Conservation (phyloP, 106 monocot genomes). For the Ottelia alismoides region DNA sequence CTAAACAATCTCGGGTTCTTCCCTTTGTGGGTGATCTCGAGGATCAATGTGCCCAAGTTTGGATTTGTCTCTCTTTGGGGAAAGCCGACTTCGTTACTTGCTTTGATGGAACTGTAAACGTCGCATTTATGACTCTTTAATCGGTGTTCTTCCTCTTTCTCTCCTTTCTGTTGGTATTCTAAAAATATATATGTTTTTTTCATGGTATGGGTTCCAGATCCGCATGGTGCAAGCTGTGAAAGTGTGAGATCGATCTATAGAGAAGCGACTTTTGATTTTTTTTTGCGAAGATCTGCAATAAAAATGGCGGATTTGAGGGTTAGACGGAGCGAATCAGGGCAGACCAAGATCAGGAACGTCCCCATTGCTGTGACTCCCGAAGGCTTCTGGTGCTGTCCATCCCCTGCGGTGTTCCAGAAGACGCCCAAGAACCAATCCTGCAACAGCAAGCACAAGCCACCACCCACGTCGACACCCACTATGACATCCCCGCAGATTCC, state of each 20-base stretch:
- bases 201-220: not conserved
- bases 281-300: not conserved
- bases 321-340: conserved; percentile 38
- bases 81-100: no score
- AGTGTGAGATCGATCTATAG: not conserved
- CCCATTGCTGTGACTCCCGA: conserved; percentile 97
- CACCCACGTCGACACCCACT: conserved; percentile 14
- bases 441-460: conserved; percentile 32
- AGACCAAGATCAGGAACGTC: conserved; percentile 75
- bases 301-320: conserved; percentile 45
- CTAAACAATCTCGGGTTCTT: no score
- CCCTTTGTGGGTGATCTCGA: no score
- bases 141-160: not conserved
- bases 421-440: conserved; percentile 60
- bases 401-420: conserved; percentile 82
- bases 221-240: not conserved
- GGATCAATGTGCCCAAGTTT: no score
- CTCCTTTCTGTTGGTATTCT: not conserved
- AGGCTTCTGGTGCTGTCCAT: conserved; percentile 98
- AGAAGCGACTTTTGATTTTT: not conserved
- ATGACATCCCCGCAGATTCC: conserved; percentile 10
- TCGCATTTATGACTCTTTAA: no score
- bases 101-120: no score
- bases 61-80: no score
- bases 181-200: not conserved